phyloP scores from a whole-genome alignment of 192 early-diverging fungal genomes.

The Rhizophagus prolifer region DNA sequence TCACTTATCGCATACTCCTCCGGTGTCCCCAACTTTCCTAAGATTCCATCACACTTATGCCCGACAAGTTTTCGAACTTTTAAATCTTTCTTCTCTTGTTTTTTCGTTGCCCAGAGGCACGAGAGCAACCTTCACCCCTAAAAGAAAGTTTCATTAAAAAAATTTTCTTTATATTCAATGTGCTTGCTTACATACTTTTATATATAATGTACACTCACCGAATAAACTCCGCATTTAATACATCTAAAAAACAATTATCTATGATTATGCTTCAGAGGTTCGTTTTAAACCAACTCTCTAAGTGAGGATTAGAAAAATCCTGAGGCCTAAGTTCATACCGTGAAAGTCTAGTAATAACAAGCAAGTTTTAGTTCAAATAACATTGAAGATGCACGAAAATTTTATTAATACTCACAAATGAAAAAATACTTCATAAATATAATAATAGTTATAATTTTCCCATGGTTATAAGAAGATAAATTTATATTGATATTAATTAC shows the following conservation, averaged over 20 bases:
- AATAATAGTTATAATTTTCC: conserved; percentile 22
- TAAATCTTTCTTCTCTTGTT: conserved; percentile 13
- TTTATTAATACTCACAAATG: conserved; percentile 15
- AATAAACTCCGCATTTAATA: conserved; percentile 22
- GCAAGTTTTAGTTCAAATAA: too few relatives aligned
- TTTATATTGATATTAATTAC: conserved; percentile 6
- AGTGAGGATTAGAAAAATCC: conserved; percentile 12
- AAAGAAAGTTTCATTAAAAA: conserved; percentile 3
- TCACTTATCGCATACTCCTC: conserved; percentile 26
- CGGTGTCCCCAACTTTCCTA: conserved; percentile 26
- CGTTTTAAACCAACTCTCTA: conserved; percentile 23
- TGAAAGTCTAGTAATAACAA: conserved; percentile 17
- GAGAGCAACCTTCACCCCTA: conserved; percentile 28
- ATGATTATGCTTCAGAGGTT: conserved; percentile 30
- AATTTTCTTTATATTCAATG: background rate
- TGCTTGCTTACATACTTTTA: conserved; percentile 3
- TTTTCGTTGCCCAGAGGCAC: conserved; percentile 16
- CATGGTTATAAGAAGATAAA: conserved; percentile 20
- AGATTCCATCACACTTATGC: conserved; percentile 27
- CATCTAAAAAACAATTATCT: conserved; percentile 17
- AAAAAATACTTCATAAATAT: conserved; percentile 26
- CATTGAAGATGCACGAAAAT: background rate
- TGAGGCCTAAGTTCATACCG: conserved; percentile 19
- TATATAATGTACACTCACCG: conserved; percentile 6
- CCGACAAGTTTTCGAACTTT: conserved; percentile 20